Conservation (phyloP, 106 monocot genomes). For the Dendrobium catenatum region DNA sequence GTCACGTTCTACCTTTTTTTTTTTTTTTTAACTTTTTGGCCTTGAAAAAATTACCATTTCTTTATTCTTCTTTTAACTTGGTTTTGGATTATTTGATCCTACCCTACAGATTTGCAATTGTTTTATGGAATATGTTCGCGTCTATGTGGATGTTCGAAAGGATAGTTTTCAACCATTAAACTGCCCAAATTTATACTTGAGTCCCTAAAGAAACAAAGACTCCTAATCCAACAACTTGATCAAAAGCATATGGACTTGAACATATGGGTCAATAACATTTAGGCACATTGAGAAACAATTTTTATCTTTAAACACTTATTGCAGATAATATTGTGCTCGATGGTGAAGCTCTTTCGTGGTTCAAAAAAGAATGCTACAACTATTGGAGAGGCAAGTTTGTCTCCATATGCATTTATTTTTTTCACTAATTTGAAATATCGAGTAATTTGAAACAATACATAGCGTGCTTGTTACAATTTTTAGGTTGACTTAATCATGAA, state of each 20-base stretch:
- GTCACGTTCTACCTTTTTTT: background rate
- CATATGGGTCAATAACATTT: background rate
- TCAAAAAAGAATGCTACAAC: slow-evolving; percentile 57
- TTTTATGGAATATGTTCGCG: background rate
- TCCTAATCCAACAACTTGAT: background rate
- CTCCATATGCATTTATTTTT: background rate
- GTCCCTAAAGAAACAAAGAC: background rate
- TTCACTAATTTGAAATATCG: background rate
- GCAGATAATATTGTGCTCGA: slow-evolving; percentile 84
- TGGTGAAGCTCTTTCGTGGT: slow-evolving; percentile 47
- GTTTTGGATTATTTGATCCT: too few relatives aligned
- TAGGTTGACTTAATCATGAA: background rate
- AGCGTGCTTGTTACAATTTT: background rate
- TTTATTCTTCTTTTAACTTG: background rate
- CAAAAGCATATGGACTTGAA: background rate
- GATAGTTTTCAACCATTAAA: background rate
- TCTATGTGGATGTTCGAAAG: background rate
- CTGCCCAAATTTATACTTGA: background rate
- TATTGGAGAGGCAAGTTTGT: slow-evolving; percentile 60
- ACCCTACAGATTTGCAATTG: too few relatives aligned
- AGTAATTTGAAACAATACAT: background rate
- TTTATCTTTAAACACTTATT: background rate
- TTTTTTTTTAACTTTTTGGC: background rate
- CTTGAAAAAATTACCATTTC: background rate
- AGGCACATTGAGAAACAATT: background rate